These are phyloP conservation scores for Irpex sp. DNA, from an alignment of 1,284 basidiomycete species.

Conservation along the genomic window DNA sequence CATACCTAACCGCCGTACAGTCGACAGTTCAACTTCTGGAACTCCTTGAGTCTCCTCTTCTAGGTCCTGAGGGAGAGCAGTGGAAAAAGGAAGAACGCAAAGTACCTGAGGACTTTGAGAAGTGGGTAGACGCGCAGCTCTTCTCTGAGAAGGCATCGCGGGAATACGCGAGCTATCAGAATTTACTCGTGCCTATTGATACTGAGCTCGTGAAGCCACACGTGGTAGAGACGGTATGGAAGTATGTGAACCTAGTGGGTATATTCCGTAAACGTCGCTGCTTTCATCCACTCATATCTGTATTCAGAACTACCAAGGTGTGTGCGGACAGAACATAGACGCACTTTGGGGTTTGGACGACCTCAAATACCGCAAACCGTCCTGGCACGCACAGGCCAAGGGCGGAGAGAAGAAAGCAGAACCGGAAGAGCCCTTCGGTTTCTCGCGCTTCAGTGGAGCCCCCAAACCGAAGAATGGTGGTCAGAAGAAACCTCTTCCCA, in stretches of 20 bases:
- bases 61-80: slow-evolving; percentile 44
- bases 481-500: slow-evolving; percentile 42
- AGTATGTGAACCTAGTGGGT: slow-evolving; percentile 53
- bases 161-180: slow-evolving; percentile 45
- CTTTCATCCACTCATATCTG: background rate
- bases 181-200: slow-evolving; percentile 24
- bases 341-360: slow-evolving; percentile 61
- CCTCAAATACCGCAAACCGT: slow-evolving; percentile 46
- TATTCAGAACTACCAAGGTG: slow-evolving; percentile 53
- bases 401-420: slow-evolving; percentile 23
- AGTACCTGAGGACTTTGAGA: slow-evolving; percentile 55
- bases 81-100: slow-evolving; percentile 45
- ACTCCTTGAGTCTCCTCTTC: slow-evolving; percentile 54
- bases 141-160: slow-evolving; percentile 54
- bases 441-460: slow-evolving; percentile 11
- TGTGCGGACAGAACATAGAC: slow-evolving; percentile 52
- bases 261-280: background rate
- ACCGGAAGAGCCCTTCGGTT: slow-evolving; percentile 18
- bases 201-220: slow-evolving; percentile 39
- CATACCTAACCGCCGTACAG: slow-evolving; percentile 29
- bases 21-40: slow-evolving; percentile 59
- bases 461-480: slow-evolving; percentile 25
- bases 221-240: slow-evolving; percentile 63
- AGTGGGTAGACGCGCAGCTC: slow-evolving; percentile 64
- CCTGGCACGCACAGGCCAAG: slow-evolving; percentile 50